A percentile compares a stretch with the other conserved stretches of the same genome.
These are phyloP conservation scores for Ganoderma leucocontextum DNA, from an alignment of 1,284 basidiomycete species.

Conservation along the genomic window DNA sequence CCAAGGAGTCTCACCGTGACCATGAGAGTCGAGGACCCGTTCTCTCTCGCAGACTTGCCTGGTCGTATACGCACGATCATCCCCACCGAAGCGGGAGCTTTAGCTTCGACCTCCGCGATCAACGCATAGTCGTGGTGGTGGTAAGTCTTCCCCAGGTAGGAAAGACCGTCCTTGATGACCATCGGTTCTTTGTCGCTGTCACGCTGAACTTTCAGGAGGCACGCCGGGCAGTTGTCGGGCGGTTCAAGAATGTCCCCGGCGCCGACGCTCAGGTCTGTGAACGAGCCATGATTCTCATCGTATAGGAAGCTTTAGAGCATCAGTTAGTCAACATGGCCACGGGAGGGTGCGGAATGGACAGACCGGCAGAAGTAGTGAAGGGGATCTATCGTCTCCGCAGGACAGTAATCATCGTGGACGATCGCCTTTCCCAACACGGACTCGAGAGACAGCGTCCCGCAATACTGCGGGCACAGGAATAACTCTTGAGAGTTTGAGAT, in stretches of 20 bases:
- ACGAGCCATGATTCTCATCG: constrained; percentile 41
- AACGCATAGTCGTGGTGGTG: constrained; percentile 3
- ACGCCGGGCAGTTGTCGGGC: constrained; percentile 61
- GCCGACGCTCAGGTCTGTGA: constrained; percentile 41
- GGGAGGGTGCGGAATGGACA: constrained; percentile 24
- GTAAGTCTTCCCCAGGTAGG: constrained; percentile 44
- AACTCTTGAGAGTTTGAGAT: constrained; percentile 69
- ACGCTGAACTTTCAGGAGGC: constrained; percentile 44
- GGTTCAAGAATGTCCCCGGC: constrained; percentile 33
- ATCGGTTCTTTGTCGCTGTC: constrained; percentile 38
- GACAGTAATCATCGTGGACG: constrained; percentile 41
- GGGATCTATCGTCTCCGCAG: constrained; percentile 14
- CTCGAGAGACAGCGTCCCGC: constrained; percentile 51
- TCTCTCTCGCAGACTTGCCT: not conserved
- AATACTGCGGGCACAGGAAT: constrained; percentile 57
- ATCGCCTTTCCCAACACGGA: constrained; percentile 50
- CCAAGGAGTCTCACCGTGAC: constrained; percentile 13
- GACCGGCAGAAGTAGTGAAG: constrained; percentile 69
- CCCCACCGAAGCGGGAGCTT: constrained; percentile 5
- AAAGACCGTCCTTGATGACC: constrained; percentile 48
- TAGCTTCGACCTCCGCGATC: not conserved
- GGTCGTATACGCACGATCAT: constrained; percentile 8
- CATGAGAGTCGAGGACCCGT: not conserved
- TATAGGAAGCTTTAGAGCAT: constrained; percentile 30
- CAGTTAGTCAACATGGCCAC: not conserved